A percentile compares a stretch with the other conserved stretches of the same genome.
These are phyloP conservation scores for Bonia amplexicaulis DNA, from an alignment of 176 grass and related monocot species.

Conservation along the genomic window DNA sequence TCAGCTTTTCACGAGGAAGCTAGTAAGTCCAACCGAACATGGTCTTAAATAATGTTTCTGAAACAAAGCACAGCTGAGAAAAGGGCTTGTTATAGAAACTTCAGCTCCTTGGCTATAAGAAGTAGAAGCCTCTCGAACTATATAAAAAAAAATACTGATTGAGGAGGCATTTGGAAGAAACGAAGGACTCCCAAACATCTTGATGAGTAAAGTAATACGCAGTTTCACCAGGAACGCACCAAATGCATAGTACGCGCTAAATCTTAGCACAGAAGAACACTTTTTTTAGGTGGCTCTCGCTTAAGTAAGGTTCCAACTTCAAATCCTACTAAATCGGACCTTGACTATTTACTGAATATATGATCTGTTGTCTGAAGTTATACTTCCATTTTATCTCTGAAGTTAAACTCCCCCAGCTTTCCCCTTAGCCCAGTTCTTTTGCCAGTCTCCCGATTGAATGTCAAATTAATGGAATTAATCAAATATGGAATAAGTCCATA, in stretches of 20 bases:
- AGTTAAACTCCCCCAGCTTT: too few species aligned
- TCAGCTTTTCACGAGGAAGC: not conserved
- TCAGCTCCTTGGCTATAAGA: not conserved
- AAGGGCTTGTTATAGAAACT: not conserved
- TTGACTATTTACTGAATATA: too few species aligned
- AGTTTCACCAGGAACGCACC: not conserved
- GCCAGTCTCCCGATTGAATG: not conserved
- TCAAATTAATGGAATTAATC: not conserved
- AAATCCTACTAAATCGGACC: too few species aligned
- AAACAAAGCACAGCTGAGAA: not conserved
- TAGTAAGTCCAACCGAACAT: too few species aligned
- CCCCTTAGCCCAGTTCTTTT: not conserved
- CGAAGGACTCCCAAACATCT: not conserved
- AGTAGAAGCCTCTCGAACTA: not conserved
- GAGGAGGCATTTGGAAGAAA: not conserved
- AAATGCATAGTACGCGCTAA: not conserved
- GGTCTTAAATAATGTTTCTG: not conserved
- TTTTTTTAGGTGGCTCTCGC: not conserved
- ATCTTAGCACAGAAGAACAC: not conserved
- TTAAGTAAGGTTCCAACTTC: not conserved
- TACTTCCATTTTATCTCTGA: too few species aligned
- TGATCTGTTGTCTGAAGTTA: too few species aligned
- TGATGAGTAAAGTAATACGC: not conserved
- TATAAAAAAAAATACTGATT: too few species aligned
- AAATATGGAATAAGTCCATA: too few species aligned